These are phyloP conservation scores for Vigna unguiculata DNA, from an alignment of 306 rosid genomes.

Conservation along the genomic window DNA sequence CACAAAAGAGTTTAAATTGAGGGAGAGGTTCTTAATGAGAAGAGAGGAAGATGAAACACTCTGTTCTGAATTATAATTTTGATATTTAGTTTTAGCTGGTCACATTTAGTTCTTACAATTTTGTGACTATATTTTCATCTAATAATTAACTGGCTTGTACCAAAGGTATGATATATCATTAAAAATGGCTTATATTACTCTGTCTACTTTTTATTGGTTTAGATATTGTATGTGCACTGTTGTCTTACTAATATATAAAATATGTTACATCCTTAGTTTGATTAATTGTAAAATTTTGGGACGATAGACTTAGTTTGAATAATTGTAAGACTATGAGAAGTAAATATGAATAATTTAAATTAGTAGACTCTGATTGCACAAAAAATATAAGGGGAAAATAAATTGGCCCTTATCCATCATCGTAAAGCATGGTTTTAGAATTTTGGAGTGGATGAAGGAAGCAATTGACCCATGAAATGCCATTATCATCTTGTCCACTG, in stretches of 20 bases:
- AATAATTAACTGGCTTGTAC: not conserved
- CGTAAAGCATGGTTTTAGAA: slow-evolving; percentile 15
- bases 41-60: not conserved
- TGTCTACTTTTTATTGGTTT: not conserved
- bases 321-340: not conserved
- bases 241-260: not conserved
- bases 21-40: not conserved
- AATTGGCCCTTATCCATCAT: not conserved
- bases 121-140: not conserved
- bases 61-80: not conserved
- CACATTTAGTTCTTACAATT: no score
- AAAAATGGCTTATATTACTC: no score
- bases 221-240: not conserved
- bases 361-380: not conserved
- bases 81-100: not conserved
- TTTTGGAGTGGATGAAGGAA: not conserved
- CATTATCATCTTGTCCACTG: slow-evolving; percentile 3
- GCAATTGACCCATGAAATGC: slow-evolving; percentile 4
- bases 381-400: not conserved
- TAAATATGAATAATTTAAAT: not conserved
- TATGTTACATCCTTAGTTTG: not conserved
- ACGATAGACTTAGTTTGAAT: not conserved
- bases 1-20: not conserved
- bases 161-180: not conserved
- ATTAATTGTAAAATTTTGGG: no score